Base-by-base conservation (phyloP, 768 basidiomycete genomes). In the Mycena leptocephala region DNA sequence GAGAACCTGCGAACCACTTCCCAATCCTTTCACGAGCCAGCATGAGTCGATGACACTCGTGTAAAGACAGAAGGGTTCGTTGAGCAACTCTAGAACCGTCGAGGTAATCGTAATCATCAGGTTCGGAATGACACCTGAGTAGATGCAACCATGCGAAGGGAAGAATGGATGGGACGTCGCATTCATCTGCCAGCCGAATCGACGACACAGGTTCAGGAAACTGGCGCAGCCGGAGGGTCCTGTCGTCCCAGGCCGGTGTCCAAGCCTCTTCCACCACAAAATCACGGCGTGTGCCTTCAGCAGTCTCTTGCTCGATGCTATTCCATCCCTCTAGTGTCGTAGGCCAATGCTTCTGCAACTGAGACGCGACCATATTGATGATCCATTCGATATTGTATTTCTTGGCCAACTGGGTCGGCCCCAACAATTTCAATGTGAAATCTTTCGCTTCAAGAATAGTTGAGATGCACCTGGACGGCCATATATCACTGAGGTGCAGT, bases 321-420 rank as follows among this genome's bases (percentile, higher is more conserved):
- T 20, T 16, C 73, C 73, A 68, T 39, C 58, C 73, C 14, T 26
- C 72, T 2, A 61, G 0, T 26, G 58, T 61, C 7, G 48, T 62
- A 9, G 56, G 73, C 73, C 66, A 69, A 5, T 18, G 10, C 18
- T 63, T 62, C 46, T n/a, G 22, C 46, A 74, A 55, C 35, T 55
- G 72, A n/a, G 58, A 37, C 20, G 72, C 72, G 39, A 48, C 35
- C 43, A 35, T 20, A 10, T 59, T 26, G 18, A 14, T n/a, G 24
- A 74, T 59, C 72, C 65, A 74, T 24, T 74, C 65, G 35, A 74
- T 56, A 33, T 67, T 55, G 24, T 74, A 74, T 39, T 74, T 74
- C 32, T 62, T 67, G 3, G 72, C 72, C 30, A 74, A 11, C n/a
- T 22, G n/a, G 26, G 41, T 32, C 8, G 66, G 64, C 13, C 37